Evolutionary conservation across 2,329 filamentous ascomycete species (phyloP), one percentile per base, ranked within the genome.

Genomic region (Rhinocladiella mackenziei): DNA sequence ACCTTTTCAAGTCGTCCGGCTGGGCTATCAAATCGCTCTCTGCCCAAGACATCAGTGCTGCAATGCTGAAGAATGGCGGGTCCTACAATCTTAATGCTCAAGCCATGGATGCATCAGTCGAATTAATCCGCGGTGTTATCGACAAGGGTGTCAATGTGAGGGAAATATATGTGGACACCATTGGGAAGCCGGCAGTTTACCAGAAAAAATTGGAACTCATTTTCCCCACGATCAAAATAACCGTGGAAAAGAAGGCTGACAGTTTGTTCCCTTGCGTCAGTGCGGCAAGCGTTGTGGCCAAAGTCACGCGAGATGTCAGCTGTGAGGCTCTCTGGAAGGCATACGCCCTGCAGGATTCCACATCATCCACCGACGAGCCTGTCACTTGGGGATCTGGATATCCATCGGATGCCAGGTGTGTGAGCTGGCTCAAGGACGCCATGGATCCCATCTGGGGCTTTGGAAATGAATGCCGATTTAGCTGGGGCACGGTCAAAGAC

Each of bases 371-470:
- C 13, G 63, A 63, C 35, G 53, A 59, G 20, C 40, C 50, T 26
- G 70, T 73, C 11, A 72, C 69, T 3, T 96, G 92, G 89, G 92
- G 92, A 1, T 94, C 87, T 1, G 92, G 92, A 1, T 98, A 98
- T 63, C 92, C 92, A 0, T 88, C 85, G 1, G 92, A 98, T 66
- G 81, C 75, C 14, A 78, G 85, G 51, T 94, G 89, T 57, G 79
- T 84, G 2, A 65, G 69, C 15, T 98, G 92, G 91, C 64, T 98
- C 61, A 86, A 81, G 67, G 71, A 70, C 28, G 92, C 91, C 54
- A 91, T 96, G 82, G 83, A 98, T 60, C 86, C 87, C 2, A 69
- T 97, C 1, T 98, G 97, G 69, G 92, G 92, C 10, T 98, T 92
- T 91, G 89, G 91, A 0, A 78, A 78, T 17, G 89, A 97, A 67